Base-by-base conservation (phyloP, 2,329 filamentous ascomycete genomes). In the Xylariaceae sp. region DNA sequence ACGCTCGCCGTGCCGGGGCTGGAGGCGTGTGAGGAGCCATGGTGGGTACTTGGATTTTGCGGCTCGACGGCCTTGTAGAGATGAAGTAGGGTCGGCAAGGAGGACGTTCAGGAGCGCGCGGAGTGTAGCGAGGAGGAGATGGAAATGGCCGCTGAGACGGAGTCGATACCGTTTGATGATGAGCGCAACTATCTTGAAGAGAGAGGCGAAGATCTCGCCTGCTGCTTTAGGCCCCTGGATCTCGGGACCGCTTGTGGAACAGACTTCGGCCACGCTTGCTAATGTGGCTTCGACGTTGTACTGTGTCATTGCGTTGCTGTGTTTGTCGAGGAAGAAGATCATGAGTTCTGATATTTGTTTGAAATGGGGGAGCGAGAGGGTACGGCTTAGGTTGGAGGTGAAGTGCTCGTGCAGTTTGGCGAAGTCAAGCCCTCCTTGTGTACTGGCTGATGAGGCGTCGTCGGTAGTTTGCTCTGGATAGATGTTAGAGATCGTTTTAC, bases 121-220 rank as follows among this genome's bases (percentile, higher is more conserved):
- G 59, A 88, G 73, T 2, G 78, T 73, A 42, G 77, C 72, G 51
- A 85, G 72, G 4, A 87, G 75, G 50, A 87, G 73, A 66, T 86
- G 84, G 65, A 84, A 83, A 62, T 85, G 84, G 1, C 83, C 84
- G 65, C 86, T 80, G 1, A 88, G 75, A 8, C 85, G 82, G 49
- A 84, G 76, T 3, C 85, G 77, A 70, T 87, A 83, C 52, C 83
- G 81, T 67, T 80, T 80, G 68, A 88, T 80, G 44, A 87, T 73
- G 18, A 77, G 73, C 57, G 84, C 81, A 17, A 84, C 73, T 7
- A 88, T 74, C 56, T 76, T 78, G 73, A 80, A 85, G 13, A 83
- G 72, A 67, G 73, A 73, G 1, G 74, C 68, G 66, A 77, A 85
- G 0, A 76, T 71, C 4, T 74, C 71, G 5, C 74, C 68, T 0